Percentiles rank a stretch among this genome's conserved stretches.
These are phyloP conservation scores for Noccaea bulbosa DNA, from an alignment of 345 rosid species.

Conservation along the genomic window DNA sequence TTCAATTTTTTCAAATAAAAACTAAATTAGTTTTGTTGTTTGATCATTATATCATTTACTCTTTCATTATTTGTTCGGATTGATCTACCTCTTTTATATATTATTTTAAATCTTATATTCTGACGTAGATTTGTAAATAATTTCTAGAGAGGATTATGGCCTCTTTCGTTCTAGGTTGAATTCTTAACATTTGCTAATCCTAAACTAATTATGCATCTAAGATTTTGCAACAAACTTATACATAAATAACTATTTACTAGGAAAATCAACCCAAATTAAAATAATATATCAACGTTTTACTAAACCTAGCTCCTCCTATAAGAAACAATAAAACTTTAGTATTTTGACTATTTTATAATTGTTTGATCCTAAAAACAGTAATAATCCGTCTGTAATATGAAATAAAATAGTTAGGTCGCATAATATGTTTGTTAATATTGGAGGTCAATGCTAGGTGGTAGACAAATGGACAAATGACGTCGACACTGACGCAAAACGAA, in stretches of 20 bases:
- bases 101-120: too few species aligned
- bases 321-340: not conserved
- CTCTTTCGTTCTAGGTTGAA: not conserved
- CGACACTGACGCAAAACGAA: slow-evolving; percentile 33
- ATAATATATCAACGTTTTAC: not conserved
- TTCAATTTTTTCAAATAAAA: too few species aligned
- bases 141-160: too few species aligned
- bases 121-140: too few species aligned
- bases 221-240: not conserved
- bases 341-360: not conserved
- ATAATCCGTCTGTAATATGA: not conserved
- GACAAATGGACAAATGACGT: slow-evolving; percentile 38
- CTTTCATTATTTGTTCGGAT: too few species aligned
- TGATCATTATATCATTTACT: too few species aligned
- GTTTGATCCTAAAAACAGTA: not conserved
- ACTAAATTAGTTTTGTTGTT: too few species aligned
- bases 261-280: not conserved
- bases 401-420: slow-evolving; percentile 2
- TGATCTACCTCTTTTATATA: too few species aligned
- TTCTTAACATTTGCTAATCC: not conserved
- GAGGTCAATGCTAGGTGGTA: slow-evolving; percentile 24
- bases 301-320: not conserved
- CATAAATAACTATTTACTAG: not conserved
- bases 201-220: not conserved
- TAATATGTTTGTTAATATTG: not conserved